A percentile compares a stretch with the other conserved stretches of the same genome.
Conservation (phyloP, 164 flowering plant species). For the Nymphaea thermarum region DNA sequence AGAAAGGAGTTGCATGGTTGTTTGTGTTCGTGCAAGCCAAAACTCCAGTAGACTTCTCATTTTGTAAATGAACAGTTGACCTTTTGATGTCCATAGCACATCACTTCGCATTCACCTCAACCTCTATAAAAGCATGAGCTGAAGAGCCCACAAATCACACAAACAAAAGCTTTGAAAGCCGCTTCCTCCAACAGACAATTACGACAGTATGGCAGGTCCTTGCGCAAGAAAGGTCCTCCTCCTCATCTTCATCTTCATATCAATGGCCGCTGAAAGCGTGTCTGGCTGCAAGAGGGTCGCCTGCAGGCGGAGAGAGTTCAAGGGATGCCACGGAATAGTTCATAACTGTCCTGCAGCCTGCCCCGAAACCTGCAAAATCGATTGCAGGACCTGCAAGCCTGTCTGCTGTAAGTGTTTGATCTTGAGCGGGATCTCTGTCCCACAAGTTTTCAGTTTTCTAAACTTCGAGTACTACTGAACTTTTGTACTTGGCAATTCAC, state of each 20-base stretch:
- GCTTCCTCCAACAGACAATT: not conserved
- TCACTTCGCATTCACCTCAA: too few relatives aligned
- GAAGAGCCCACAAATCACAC: not conserved
- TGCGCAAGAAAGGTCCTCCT: not conserved
- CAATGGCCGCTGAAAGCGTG: not conserved
- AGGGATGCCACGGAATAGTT: not conserved
- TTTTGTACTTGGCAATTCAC: too few relatives aligned
- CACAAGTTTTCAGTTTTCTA: too few relatives aligned
- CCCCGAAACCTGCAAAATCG: conserved; percentile 19
- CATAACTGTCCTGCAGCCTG: conserved; percentile 18
- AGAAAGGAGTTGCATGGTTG: too few relatives aligned
- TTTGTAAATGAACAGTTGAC: too few relatives aligned
- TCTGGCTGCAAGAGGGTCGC: not conserved
- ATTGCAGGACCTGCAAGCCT: conserved; percentile 28
- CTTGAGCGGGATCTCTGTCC: too few relatives aligned
- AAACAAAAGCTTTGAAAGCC: not conserved
- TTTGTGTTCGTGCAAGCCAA: too few relatives aligned
- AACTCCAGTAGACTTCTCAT: too few relatives aligned
- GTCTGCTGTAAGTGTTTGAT: conserved; percentile 21
- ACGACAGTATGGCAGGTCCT: not conserved
- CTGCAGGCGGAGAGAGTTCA: not conserved
- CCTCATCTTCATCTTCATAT: not conserved
- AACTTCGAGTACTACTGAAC: too few relatives aligned
- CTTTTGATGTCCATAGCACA: too few relatives aligned
- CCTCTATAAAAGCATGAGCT: not conserved